Evolutionary conservation across 768 basidiomycete species (phyloP).

Genomic region (Hygrophoropsis aurantiaca): DNA sequence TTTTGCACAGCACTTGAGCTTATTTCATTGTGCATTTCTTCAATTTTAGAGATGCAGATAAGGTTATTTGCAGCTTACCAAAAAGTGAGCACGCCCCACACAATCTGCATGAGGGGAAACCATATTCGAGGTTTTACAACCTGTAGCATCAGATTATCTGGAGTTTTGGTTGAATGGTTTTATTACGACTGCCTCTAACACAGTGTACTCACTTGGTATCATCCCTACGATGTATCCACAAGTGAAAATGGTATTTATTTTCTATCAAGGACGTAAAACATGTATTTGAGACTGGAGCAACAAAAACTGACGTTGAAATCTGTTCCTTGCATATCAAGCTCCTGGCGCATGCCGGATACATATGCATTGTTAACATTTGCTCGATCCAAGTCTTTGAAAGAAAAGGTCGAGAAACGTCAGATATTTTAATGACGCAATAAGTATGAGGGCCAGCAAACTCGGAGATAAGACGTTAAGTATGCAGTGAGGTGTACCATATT

Average conservation of each 20-base stretch:
- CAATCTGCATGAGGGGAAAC: slow-evolving; percentile 63
- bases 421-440: not conserved
- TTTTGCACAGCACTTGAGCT: slow-evolving; percentile 58
- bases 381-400: slow-evolving; percentile 55
- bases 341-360: slow-evolving; percentile 79
- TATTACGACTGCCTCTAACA: not conserved
- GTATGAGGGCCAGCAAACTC: not conserved
- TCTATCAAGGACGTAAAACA: slow-evolving; percentile 28
- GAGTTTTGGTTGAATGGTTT: too few relatives aligned
- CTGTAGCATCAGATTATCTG: slow-evolving; percentile 69
- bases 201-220: slow-evolving; percentile 53
- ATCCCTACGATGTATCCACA: slow-evolving; percentile 77
- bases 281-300: not conserved
- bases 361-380: slow-evolving; percentile 74
- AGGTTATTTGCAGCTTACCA: slow-evolving; percentile 38
- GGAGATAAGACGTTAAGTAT: not conserved
- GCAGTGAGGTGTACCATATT: too few relatives aligned
- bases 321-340: slow-evolving; percentile 61
- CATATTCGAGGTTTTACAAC: slow-evolving; percentile 62
- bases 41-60: not conserved
- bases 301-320: slow-evolving; percentile 51
- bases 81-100: slow-evolving; percentile 68
- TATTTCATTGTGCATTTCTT: too few relatives aligned
- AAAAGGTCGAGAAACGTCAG: slow-evolving; percentile 6
- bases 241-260: slow-evolving; percentile 70